These are phyloP conservation scores for Aspergillus bridgeri DNA, from an alignment of 495 filamentous ascomycete genomes.

Conservation along the genomic window DNA sequence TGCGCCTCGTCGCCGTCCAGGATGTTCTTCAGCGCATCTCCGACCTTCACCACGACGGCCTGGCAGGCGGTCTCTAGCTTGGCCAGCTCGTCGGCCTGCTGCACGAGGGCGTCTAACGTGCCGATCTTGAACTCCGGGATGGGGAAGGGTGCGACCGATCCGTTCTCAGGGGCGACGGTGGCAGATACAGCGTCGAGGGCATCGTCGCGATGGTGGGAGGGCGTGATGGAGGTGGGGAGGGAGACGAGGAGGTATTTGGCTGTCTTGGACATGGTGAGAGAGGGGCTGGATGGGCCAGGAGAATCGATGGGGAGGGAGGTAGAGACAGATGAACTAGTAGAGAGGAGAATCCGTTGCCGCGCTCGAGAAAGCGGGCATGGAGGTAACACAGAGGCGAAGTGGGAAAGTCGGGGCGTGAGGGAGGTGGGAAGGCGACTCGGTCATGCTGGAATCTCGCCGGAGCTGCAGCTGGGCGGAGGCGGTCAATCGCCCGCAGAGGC, in stretches of 20 bases:
- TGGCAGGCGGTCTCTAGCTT: slow-evolving; percentile 82
- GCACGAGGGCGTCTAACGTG: slow-evolving; percentile 90
- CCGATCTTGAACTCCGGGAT: slow-evolving; percentile 97
- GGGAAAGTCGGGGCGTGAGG: slow-evolving; percentile 5
- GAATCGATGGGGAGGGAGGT: slow-evolving; percentile 9
- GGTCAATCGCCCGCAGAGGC: slow-evolving; percentile 8
- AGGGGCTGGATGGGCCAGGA: slow-evolving; percentile 1
- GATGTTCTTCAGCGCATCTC: slow-evolving; percentile 75
- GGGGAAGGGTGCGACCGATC: slow-evolving; percentile 69
- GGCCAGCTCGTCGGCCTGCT: slow-evolving; percentile 90
- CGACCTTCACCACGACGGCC: slow-evolving; percentile 80
- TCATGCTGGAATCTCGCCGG: slow-evolving; percentile 5
- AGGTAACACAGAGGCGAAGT: slow-evolving; percentile 3
- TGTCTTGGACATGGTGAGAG: slow-evolving; percentile 53
- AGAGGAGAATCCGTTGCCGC: slow-evolving; percentile 8
- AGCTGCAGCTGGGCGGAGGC: slow-evolving; percentile 19
- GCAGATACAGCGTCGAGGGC: slow-evolving; percentile 69
- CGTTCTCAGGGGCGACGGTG: slow-evolving; percentile 71
- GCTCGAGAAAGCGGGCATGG: slow-evolving; percentile 21
- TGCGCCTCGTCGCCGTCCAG: slow-evolving; percentile 80
- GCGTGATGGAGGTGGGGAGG: slow-evolving; percentile 69
- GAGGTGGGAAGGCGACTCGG: background rate
- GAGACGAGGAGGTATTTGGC: slow-evolving; percentile 70
- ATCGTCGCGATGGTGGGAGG: slow-evolving; percentile 72
- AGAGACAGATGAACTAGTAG: background rate